phyloP scores from a whole-genome alignment of 1,284 basidiomycete genomes.

The Rhodotorula sp. region DNA sequence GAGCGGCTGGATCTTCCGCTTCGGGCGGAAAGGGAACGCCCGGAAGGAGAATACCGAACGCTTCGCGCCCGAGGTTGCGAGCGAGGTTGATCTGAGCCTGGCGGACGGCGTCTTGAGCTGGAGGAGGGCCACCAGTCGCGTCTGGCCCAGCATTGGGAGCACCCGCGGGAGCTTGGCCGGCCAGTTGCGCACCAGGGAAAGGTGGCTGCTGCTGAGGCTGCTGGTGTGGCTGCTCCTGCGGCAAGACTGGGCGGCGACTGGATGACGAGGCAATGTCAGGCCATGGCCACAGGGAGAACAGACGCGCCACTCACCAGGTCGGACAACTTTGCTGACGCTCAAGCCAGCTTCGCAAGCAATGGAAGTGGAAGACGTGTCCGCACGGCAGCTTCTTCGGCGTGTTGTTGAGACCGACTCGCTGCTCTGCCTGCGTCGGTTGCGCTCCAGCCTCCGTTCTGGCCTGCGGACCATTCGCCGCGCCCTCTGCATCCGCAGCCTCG shows the following conservation, averaged over 20 bases:
- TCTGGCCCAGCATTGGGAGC: background rate
- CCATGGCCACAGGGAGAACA: background rate
- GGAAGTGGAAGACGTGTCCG: constrained; percentile 97
- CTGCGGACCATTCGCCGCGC: background rate
- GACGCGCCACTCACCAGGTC: constrained; percentile 66
- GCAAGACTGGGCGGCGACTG: constrained; percentile 35
- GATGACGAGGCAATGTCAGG: background rate
- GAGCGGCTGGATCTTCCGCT: constrained; percentile 5
- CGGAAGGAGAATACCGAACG: constrained; percentile 35
- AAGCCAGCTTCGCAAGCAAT: constrained; percentile 94
- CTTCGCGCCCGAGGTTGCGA: constrained; percentile 33
- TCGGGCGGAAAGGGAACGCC: constrained; percentile 32
- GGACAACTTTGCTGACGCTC: constrained; percentile 91
- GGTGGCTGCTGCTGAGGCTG: background rate
- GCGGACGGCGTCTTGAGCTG: constrained; percentile 13
- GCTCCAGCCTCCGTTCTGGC: constrained; percentile 24
- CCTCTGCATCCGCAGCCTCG: background rate
- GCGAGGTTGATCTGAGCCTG: constrained; percentile 40
- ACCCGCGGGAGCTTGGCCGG: background rate
- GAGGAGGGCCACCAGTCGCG: background rate
- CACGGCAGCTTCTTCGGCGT: constrained; percentile 95
- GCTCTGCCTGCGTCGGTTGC: constrained; percentile 44
- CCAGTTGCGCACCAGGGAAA: background rate
- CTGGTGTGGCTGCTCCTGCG: constrained; percentile 24
- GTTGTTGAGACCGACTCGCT: constrained; percentile 71